Evolutionary conservation across 2,329 filamentous ascomycete species (phyloP).

Genomic region (Corynespora cassiicola): DNA sequence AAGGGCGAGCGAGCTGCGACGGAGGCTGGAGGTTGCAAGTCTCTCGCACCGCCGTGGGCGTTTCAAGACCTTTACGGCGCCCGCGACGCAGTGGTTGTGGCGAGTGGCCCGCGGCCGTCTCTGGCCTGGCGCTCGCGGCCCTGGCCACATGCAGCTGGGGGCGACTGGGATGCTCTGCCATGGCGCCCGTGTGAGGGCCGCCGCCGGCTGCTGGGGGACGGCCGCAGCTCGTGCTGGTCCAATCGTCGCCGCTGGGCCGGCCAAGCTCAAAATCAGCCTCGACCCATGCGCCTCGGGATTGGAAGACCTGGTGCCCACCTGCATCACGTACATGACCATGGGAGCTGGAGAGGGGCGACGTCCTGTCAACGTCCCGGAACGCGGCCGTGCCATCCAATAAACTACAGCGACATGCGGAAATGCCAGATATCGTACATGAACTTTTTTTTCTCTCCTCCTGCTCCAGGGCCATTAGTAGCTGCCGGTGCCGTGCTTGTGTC

Average conservation of each 20-base stretch:
- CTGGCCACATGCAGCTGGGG: constrained; percentile 27
- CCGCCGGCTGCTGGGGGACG: too few relatives aligned
- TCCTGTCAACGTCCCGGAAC: too few relatives aligned
- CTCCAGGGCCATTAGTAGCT: too few relatives aligned
- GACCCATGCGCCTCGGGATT: constrained; percentile 27
- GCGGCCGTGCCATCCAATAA: too few relatives aligned
- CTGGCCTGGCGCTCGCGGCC: too few relatives aligned
- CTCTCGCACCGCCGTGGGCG: too few relatives aligned
- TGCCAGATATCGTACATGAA: constrained; percentile 6
- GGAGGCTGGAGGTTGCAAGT: not conserved
- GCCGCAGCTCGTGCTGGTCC: constrained; percentile 23
- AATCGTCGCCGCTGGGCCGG: constrained; percentile 37
- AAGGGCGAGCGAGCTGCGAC: not conserved
- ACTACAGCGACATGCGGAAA: too few relatives aligned
- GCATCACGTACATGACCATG: too few relatives aligned
- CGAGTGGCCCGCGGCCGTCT: constrained; percentile 33
- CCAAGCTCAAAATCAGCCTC: constrained; percentile 37
- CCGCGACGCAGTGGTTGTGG: constrained; percentile 35
- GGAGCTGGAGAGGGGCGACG: too few relatives aligned
- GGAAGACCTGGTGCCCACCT: too few relatives aligned
- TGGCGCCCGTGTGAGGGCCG: too few relatives aligned
- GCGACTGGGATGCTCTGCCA: constrained; percentile 11
- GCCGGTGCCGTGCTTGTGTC: constrained; percentile 24
- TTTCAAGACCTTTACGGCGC: constrained; percentile 34
- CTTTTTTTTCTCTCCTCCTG: too few relatives aligned